Conservation (phyloP, 1,284 basidiomycete genomes). For the Irpex rosettiformis region DNA sequence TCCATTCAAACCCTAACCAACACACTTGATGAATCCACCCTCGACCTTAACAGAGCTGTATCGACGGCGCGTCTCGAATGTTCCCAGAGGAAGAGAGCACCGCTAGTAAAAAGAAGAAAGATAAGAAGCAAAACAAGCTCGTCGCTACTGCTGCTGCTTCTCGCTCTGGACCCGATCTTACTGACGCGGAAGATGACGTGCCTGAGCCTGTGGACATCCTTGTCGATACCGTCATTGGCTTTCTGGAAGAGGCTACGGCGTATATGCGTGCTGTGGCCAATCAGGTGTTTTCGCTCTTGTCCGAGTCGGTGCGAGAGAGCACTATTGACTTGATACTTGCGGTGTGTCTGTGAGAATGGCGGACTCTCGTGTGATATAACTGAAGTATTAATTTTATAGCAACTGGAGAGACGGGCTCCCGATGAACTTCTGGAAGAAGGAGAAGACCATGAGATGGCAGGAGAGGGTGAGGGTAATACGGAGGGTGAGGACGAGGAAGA, state of each 20-base stretch:
- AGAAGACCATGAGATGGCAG: slow-evolving; percentile 31
- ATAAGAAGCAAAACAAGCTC: slow-evolving; percentile 24
- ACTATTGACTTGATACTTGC: slow-evolving; percentile 84
- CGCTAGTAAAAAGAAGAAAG: slow-evolving; percentile 41
- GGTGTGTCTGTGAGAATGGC: slow-evolving; percentile 42
- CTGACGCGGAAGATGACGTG: slow-evolving; percentile 34
- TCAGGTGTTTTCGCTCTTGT: slow-evolving; percentile 78
- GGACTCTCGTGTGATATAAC: too few species aligned
- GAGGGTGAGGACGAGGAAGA: slow-evolving; percentile 37
- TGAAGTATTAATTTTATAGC: slow-evolving; percentile 44
- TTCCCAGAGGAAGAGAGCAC: slow-evolving; percentile 31
- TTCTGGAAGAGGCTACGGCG: slow-evolving; percentile 81
- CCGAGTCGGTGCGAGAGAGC: slow-evolving; percentile 64
- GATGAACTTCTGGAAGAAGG: slow-evolving; percentile 47
- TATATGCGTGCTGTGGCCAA: slow-evolving; percentile 83
- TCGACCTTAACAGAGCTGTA: slow-evolving; percentile 24
- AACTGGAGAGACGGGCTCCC: slow-evolving; percentile 76
- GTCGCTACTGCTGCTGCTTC: not conserved
- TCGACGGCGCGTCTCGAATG: slow-evolving; percentile 51
- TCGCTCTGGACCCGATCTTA: slow-evolving; percentile 19
- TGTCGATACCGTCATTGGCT: slow-evolving; percentile 85
- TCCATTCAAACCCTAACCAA: slow-evolving; percentile 1
- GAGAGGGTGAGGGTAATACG: slow-evolving; percentile 37
- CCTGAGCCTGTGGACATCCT: slow-evolving; percentile 77
- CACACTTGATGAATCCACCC: slow-evolving; percentile 6